Percentiles rank a stretch among this genome's conserved stretches.
phyloP scores from a whole-genome alignment of 2,329 filamentous ascomycete genomes.

The Botrytis fragariae region DNA sequence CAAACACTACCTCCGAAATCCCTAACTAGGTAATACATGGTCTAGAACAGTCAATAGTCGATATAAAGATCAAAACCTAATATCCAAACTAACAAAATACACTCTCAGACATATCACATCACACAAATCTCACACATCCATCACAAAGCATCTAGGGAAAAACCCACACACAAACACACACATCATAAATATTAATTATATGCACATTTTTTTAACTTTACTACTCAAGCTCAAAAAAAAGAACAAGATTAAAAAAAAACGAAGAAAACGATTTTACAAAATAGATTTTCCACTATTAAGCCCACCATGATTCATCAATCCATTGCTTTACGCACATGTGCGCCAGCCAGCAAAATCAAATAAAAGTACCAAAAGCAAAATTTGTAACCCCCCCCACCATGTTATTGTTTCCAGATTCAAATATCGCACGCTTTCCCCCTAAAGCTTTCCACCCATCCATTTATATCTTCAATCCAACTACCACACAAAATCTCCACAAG shows the following conservation, averaged over 20 bases:
- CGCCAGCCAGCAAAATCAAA: conserved; percentile 30
- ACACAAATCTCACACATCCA: background rate
- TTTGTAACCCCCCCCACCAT: conserved; percentile 18
- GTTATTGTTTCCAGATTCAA: conserved; percentile 24
- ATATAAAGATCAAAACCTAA: background rate
- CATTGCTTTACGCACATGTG: conserved; percentile 23
- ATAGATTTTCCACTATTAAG: conserved; percentile 37
- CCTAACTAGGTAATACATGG: background rate
- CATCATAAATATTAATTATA: conserved; percentile 14
- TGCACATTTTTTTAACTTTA: conserved; percentile 7
- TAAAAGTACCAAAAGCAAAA: conserved; percentile 27
- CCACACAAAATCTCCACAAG: conserved; percentile 28
- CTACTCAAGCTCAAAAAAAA: conserved; percentile 4
- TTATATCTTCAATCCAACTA: conserved; percentile 28
- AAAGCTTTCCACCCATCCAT: conserved; percentile 22
- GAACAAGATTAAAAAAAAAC: background rate
- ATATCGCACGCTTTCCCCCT: conserved; percentile 18
- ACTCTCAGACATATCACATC: background rate
- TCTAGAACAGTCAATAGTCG: background rate
- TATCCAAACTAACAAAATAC: background rate
- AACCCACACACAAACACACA: background rate
- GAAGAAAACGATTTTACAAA: conserved; percentile 25
- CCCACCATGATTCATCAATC: conserved; percentile 33
- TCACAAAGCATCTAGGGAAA: background rate
- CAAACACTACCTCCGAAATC: background rate